A percentile compares a stretch with the other conserved stretches of the same genome.
phyloP scores from a whole-genome alignment of 257 asterid genomes.

The Nicotiana benthamiana region DNA sequence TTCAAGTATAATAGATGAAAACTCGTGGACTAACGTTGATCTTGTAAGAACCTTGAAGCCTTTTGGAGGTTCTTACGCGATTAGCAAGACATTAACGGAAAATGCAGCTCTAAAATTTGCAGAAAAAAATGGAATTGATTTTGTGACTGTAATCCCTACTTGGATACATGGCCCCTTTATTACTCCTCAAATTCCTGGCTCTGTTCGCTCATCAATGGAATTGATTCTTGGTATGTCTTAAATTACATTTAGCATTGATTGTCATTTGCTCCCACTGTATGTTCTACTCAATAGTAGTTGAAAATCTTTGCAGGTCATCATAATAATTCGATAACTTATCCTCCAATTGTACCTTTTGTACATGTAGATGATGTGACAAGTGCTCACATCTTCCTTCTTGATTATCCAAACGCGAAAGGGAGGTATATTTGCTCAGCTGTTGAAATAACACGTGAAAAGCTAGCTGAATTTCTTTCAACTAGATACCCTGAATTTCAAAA shows the following conservation, averaged over 20 bases:
- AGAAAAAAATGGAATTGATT: conserved; percentile 37
- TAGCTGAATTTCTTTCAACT: conserved; percentile 21
- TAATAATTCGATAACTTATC: background rate
- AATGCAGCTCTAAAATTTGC: conserved; percentile 40
- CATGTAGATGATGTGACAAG: conserved; percentile 37
- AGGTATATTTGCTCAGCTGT: conserved; percentile 38
- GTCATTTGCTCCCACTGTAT: background rate
- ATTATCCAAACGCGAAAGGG: conserved; percentile 31
- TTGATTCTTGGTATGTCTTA: background rate
- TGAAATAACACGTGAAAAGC: conserved; percentile 19
- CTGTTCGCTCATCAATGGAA: background rate
- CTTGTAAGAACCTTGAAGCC: background rate
- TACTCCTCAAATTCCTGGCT: conserved; percentile 31
- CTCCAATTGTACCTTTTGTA: conserved; percentile 11
- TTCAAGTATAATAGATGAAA: conserved; percentile 22
- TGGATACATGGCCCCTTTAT: conserved; percentile 51
- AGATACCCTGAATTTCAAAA: conserved; percentile 20
- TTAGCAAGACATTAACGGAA: conserved; percentile 45
- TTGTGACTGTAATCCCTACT: conserved; percentile 40
- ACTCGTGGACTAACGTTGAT: conserved; percentile 24
- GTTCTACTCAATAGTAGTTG: background rate
- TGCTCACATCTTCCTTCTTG: conserved; percentile 32
- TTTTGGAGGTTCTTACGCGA: conserved; percentile 23
- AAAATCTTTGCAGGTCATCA: background rate
- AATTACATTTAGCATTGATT: too few relatives aligned